Evolutionary conservation across 176 grass and related monocot species (phyloP), one percentile per base, ranked within the genome.

Genomic region (Oryza brachyantha): DNA sequence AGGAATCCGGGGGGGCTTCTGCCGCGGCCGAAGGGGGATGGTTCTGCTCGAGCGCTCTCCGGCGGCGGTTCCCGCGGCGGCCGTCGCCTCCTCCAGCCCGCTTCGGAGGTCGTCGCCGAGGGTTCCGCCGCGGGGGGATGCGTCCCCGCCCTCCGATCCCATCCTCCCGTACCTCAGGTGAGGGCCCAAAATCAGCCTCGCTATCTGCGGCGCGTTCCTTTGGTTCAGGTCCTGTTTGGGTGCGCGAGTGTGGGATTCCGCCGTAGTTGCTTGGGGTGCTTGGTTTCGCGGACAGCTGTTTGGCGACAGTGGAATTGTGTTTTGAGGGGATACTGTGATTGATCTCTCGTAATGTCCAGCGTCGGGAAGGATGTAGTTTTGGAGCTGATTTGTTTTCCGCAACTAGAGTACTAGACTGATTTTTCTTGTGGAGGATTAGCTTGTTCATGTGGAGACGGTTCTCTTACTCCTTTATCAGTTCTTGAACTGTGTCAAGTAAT

Each of bases 121-220:
- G 87, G 77, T 76, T 84, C 13, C 8, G 5, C 28, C 5, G 55
- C 55, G 66, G 5, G 28, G 8, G 55, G 64, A 71, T 64, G 34
- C 71, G 21, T 54, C 91, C 35, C 52, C 37, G 57, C 80, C 41
- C 36, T 71, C 35, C 52, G 96, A 99, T 82, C 90, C 92, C 31
- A 89, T 99, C 69, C 85, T 86, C 59, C 92, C 92, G 1, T 88
- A 82, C 79, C 85, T 95, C 55, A 76, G 92, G 96, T 95, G 80
- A 46, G 0, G 14, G 9, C 22, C 4, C 59, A 45, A 28, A 29
- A 32, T 31, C 37, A 1, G n/a, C 46, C n/a, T 75, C 34, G 2
- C n/a, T n/a, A n/a, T n/a, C n/a, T n/a, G n/a, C n/a, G 24, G 37
- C 48, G 13, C 21, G 13, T 6, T 10, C 13, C 73, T 61, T 25